These are phyloP conservation scores for Talaromyces wortmannii DNA, from an alignment of 495 filamentous ascomycete species.

Conservation along the genomic window DNA sequence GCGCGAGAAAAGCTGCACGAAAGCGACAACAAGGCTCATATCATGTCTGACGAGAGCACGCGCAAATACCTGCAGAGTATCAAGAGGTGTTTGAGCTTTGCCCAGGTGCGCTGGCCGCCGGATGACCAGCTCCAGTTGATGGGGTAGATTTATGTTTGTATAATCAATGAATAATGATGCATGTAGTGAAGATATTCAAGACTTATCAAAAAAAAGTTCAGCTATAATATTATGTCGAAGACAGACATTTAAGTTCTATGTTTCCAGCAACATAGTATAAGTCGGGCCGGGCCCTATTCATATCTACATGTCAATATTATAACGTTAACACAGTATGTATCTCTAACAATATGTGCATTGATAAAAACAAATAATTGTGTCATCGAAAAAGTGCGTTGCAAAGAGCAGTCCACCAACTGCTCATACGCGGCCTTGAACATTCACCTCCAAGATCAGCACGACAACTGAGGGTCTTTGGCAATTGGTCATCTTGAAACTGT, in stretches of 20 bases:
- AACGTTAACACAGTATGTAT: too few relatives aligned
- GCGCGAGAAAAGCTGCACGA: constrained; percentile 93
- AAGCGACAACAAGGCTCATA: constrained; percentile 75
- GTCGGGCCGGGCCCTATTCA: too few relatives aligned
- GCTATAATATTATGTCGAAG: too few relatives aligned
- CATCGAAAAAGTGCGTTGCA: neutral
- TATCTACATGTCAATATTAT: too few relatives aligned
- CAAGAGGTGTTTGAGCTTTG: constrained; percentile 93
- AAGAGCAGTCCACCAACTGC: neutral
- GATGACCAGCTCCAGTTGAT: constrained; percentile 90
- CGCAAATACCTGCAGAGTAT: constrained; percentile 96
- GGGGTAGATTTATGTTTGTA: constrained; percentile 49
- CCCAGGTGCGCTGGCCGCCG: constrained; percentile 92
- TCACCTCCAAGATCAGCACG: neutral
- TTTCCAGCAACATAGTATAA: too few relatives aligned
- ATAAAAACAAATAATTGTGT: neutral
- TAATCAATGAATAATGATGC: neutral
- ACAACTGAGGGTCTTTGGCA: neutral
- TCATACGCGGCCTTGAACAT: neutral
- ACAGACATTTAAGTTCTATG: too few relatives aligned
- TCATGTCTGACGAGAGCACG: constrained; percentile 93
- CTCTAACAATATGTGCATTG: neutral
- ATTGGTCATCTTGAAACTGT: neutral
- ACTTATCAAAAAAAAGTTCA: too few relatives aligned
- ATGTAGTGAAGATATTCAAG: neutral